Evolutionary conservation across 352 stramenopile genomes (phyloP), one percentile per base, ranked within the genome.

Genomic region (Phytophthora pseudosyringae): DNA sequence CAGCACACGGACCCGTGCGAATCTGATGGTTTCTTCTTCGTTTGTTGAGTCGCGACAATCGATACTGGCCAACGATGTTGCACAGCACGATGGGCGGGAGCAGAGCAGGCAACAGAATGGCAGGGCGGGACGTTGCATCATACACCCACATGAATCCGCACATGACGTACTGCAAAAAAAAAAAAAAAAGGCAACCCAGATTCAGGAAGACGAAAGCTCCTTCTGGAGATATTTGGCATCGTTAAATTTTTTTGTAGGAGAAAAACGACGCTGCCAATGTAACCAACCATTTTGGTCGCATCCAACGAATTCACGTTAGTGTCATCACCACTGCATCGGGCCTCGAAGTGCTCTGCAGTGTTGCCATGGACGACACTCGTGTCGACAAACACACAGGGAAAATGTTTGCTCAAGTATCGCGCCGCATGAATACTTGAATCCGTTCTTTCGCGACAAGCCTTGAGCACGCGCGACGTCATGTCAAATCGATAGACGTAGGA

Each of bases 141-240:
- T 54, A 62, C 11, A 15, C 43, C 54, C 55, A 55, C 55, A 55
- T 55, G 15, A 41, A 63, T 15, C 43, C 44, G 6, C 33, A 26
- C 55, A 63, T 63, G 2, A 55, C 6, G 28, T 48, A 64, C 15
- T 48, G 44, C 7, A 56, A 44, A 25, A 64, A 25, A n/a, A n/a
- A n/a, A n/a, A n/a, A n/a, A n/a, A n/a, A n/a, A n/a, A n/a, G n/a
- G 12, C 25, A 49, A 10, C 56, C 45, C 2, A 33, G 48, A 31
- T 39, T 64, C 35, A 64, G 28, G 12, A 50, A 38, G 33, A 64
- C 10, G 16, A 21, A 43, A 18, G 25, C 43, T n/a, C n/a, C n/a
- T 11, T 43, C 3, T 21, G 45, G 15, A 56, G 28, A 39, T 48
- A 39, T n/a, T 55, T 63, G 11, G 28, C 36, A 25, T 64, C 45